A percentile compares a stretch with the other conserved stretches of the same genome.
phyloP scores from a whole-genome alignment of 2,329 filamentous ascomycete genomes.

The Xylaria sp. region DNA sequence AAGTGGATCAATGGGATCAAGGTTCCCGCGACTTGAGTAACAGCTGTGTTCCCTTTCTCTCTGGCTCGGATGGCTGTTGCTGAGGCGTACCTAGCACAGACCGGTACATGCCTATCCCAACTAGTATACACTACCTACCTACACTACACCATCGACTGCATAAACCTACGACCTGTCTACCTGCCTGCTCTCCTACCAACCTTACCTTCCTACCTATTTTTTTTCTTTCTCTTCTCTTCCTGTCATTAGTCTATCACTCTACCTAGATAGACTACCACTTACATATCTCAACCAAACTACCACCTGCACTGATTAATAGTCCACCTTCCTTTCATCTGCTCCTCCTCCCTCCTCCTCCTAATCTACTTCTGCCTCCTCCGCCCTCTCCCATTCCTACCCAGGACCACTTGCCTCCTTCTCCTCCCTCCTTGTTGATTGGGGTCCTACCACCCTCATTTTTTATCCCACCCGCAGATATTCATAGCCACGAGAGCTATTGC shows the following conservation, averaged over 20 bases:
- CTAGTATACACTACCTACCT: neutral
- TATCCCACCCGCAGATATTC: conserved; percentile 39
- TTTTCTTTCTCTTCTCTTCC: neutral
- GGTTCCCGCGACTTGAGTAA: conserved; percentile 40
- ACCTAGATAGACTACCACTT: conserved; percentile 6
- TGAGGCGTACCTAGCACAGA: neutral
- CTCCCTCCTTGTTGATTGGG: conserved; percentile 36
- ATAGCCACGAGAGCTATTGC: conserved; percentile 30
- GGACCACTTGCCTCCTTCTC: conserved; percentile 35
- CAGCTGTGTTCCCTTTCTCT: conserved; percentile 28
- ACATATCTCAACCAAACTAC: neutral
- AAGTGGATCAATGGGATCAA: conserved; percentile 35
- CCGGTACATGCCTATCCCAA: neutral
- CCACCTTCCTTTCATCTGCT: conserved; percentile 30
- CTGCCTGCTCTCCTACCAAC: neutral
- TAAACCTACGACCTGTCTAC: conserved; percentile 29
- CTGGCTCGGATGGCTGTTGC: neutral
- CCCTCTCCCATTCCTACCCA: conserved; percentile 31
- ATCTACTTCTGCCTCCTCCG: conserved; percentile 37
- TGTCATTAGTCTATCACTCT: conserved; percentile 5
- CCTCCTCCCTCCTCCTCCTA: conserved; percentile 26
- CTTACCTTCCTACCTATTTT: neutral
- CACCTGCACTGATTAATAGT: neutral
- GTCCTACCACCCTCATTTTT: conserved; percentile 39
- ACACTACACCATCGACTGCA: conserved; percentile 16